Conservation (phyloP, 805 yeast genomes). For the Sugiyamaella floridensis region DNA sequence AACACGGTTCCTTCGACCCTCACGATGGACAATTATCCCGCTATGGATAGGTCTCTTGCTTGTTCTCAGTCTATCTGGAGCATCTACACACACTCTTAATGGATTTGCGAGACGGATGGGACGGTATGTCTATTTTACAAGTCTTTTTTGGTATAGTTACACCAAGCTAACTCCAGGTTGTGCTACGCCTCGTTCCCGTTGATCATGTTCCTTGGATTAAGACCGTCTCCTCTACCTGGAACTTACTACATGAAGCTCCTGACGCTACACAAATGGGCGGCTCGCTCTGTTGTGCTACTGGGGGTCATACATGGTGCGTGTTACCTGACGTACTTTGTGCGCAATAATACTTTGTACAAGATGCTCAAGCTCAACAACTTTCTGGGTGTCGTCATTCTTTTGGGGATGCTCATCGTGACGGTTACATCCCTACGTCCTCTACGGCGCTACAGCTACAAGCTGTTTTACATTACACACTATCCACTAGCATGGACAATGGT, state of each 20-base stretch:
- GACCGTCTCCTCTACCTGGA: conserved; percentile 82
- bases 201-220: conserved; percentile 59
- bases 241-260: conserved; percentile 64
- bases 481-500: conserved; percentile 71
- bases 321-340: conserved; percentile 46
- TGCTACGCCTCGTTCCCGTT: conserved; percentile 73
- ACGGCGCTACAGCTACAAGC: conserved; percentile 52
- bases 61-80: conserved; percentile 44
- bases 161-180: conserved; percentile 37
- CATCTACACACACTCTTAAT: conserved; percentile 36
- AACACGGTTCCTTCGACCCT: conserved; percentile 2
- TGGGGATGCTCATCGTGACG: conserved; percentile 52
- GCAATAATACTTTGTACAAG: conserved; percentile 41
- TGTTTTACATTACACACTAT: conserved; percentile 69
- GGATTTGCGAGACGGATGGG: conserved; percentile 74
- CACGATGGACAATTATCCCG: conserved; percentile 4
- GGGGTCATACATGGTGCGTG: conserved; percentile 55
- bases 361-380: conserved; percentile 49
- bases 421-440: conserved; percentile 60
- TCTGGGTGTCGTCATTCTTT: conserved; percentile 65
- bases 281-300: conserved; percentile 65
- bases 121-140: neutral
- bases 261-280: conserved; percentile 87
- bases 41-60: conserved; percentile 49
- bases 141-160: neutral